Percentiles rank a stretch among this genome's conserved stretches.
phyloP scores from a whole-genome alignment of 1,284 basidiomycete species.

The Ceratorhiza oryzae-sativae region DNA sequence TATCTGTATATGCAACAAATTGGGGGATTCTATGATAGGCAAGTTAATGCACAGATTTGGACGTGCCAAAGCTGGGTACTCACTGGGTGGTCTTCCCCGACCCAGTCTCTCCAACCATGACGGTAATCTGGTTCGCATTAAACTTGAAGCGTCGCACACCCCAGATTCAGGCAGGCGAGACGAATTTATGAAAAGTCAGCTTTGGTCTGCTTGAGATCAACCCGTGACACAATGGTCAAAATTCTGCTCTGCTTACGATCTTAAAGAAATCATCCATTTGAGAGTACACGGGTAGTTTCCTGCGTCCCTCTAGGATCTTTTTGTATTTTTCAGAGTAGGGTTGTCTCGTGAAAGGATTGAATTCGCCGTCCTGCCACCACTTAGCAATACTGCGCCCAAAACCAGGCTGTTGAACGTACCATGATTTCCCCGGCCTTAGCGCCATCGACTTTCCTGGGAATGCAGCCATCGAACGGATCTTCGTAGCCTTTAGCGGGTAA shows the following conservation, averaged over 20 bases:
- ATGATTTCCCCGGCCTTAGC: conserved; percentile 76
- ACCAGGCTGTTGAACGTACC: conserved; percentile 56
- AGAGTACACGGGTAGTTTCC: conserved; percentile 88
- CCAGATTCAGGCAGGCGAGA: conserved; percentile 9
- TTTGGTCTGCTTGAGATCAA: conserved; percentile 45
- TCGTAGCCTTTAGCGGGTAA: neutral
- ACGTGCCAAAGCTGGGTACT: conserved; percentile 52
- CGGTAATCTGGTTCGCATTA: conserved; percentile 85
- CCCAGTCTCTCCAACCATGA: conserved; percentile 98
- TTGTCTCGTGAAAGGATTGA: conserved; percentile 88
- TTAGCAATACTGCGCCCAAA: conserved; percentile 1
- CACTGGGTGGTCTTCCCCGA: conserved; percentile 98
- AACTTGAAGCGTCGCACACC: conserved; percentile 60
- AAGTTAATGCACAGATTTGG: no score
- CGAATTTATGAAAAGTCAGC: conserved; percentile 44
- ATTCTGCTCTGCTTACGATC: conserved; percentile 61
- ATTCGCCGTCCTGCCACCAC: conserved; percentile 65
- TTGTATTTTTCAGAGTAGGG: conserved; percentile 83
- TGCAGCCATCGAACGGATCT: conserved; percentile 77
- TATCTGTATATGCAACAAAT: conserved; percentile 92
- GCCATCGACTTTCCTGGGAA: conserved; percentile 78
- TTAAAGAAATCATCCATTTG: conserved; percentile 94
- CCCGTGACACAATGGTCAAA: conserved; percentile 32
- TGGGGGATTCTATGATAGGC: conserved; percentile 75
- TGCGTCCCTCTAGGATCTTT: conserved; percentile 85